These are phyloP conservation scores for Ichthyophthirius multifiliis DNA, from an alignment of 169 alveolate genomes.

Conservation along the genomic window DNA sequence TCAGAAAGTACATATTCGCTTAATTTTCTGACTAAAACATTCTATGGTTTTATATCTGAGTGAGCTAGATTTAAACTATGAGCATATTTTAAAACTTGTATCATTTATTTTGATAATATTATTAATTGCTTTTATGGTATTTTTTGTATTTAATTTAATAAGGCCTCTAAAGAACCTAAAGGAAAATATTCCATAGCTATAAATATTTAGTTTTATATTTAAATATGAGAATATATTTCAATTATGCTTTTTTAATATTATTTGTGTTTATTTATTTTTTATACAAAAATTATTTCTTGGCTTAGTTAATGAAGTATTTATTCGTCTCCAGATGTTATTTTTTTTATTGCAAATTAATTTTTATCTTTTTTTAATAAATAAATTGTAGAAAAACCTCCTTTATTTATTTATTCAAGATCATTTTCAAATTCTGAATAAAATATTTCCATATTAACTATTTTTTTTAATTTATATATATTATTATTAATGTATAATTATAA, in stretches of 20 bases:
- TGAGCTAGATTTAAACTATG: neutral
- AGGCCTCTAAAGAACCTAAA: neutral
- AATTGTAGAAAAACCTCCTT: too few species aligned
- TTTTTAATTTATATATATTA: too few species aligned
- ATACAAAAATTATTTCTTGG: too few species aligned
- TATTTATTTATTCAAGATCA: too few species aligned
- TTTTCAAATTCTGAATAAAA: too few species aligned
- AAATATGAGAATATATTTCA: neutral
- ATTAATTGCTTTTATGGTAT: neutral
- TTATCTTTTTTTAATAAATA: too few species aligned
- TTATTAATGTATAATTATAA: too few species aligned
- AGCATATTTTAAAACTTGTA: neutral
- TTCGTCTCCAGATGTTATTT: too few species aligned
- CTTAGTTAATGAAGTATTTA: too few species aligned
- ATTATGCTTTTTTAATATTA: neutral
- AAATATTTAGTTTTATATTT: neutral
- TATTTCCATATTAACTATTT: too few species aligned
- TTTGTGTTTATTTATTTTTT: too few species aligned
- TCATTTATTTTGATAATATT: neutral
- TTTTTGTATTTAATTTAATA: neutral
- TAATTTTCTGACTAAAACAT: neutral
- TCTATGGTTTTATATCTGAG: neutral
- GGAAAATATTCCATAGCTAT: conserved; percentile 14
- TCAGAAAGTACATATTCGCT: conserved; percentile 1
- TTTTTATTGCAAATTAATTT: too few species aligned